phyloP scores from a whole-genome alignment of 2,329 filamentous ascomycete species.

The Pestalotiopsis sp. region DNA sequence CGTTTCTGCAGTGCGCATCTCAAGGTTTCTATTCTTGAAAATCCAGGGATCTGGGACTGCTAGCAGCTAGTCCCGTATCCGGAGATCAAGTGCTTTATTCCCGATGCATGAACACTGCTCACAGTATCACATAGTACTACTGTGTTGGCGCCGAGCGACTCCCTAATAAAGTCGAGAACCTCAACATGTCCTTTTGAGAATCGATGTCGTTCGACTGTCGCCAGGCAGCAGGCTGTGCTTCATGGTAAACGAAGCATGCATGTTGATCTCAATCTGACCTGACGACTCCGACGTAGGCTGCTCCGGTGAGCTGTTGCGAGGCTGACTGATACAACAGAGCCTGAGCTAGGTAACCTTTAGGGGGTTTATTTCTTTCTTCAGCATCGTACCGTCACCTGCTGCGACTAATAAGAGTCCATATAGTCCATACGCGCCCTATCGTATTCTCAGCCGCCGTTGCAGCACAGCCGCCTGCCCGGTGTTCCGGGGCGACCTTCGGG shows the following conservation, averaged over 20 bases:
- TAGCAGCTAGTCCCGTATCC: neutral
- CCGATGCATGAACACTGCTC: neutral
- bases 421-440: neutral
- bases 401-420: neutral
- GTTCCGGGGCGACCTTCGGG: neutral
- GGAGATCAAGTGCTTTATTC: neutral
- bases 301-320: too few relatives aligned
- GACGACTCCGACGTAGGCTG: too few relatives aligned
- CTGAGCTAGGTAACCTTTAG: too few relatives aligned
- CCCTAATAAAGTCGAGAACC: neutral
- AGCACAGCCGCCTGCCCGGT: neutral
- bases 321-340: too few relatives aligned
- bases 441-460: neutral
- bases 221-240: too few relatives aligned
- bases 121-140: neutral
- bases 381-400: neutral
- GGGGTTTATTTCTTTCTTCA: neutral
- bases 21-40: neutral
- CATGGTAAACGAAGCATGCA: too few relatives aligned
- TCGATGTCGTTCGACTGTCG: too few relatives aligned
- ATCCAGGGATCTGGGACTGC: neutral
- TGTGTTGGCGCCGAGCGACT: neutral
- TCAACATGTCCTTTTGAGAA: neutral
- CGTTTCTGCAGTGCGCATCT: neutral
- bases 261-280: too few relatives aligned